Conservation (phyloP, 306 rosid genomes). For the Malus sieversii region DNA sequence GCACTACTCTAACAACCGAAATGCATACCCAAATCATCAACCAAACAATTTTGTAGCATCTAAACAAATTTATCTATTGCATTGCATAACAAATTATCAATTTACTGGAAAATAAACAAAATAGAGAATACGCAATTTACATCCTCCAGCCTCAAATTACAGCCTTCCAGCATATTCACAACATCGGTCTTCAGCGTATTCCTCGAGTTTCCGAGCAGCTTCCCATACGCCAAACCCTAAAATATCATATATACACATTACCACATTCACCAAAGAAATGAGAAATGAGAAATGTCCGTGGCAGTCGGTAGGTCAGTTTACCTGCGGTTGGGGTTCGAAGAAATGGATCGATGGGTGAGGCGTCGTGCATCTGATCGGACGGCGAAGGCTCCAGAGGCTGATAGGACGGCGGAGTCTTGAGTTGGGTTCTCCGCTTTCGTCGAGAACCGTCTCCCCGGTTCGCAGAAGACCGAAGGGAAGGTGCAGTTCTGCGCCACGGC, state of each 20-base stretch:
- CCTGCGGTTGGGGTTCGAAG: slow-evolving; percentile 27
- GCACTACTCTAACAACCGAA: slow-evolving; percentile 55
- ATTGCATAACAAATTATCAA: background rate
- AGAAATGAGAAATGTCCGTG: background rate
- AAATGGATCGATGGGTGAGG: slow-evolving; percentile 21
- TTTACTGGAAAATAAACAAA: background rate
- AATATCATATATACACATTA: background rate
- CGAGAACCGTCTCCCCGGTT: slow-evolving; percentile 37
- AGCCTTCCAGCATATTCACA: background rate
- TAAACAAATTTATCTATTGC: background rate
- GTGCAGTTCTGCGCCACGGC: too few species aligned
- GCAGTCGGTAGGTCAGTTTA: background rate
- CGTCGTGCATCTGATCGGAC: slow-evolving; percentile 3
- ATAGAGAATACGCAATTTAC: slow-evolving; percentile 27
- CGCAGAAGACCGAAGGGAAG: background rate
- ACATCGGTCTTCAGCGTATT: slow-evolving; percentile 64
- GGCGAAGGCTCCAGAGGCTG: background rate
- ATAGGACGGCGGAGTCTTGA: background rate
- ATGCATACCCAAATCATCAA: background rate
- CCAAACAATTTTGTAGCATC: background rate
- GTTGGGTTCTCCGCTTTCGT: slow-evolving; percentile 45
- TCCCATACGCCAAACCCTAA: slow-evolving; percentile 50
- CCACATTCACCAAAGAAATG: too few species aligned
- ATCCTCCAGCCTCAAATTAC: slow-evolving; percentile 13
- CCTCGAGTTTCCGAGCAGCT: slow-evolving; percentile 26